phyloP scores from a whole-genome alignment of 805 yeast species.

The Candida hispaniensis region DNA sequence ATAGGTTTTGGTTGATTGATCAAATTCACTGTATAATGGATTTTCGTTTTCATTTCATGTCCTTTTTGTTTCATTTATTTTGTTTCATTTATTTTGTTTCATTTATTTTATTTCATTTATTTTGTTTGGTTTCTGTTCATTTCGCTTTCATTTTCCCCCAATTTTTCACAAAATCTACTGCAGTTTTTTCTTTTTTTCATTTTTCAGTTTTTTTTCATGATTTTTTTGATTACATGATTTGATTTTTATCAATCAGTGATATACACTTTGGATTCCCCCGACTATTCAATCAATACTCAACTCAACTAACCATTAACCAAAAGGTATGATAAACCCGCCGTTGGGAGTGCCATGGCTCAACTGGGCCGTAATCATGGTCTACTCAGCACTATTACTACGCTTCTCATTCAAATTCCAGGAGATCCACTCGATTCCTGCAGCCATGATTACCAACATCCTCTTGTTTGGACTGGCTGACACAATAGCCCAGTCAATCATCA shows the following conservation, averaged over 20 bases:
- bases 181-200: not conserved
- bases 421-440: constrained; percentile 12
- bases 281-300: not conserved
- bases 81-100: not conserved
- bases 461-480: constrained; percentile 87
- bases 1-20: too few species aligned
- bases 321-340: not conserved
- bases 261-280: not conserved
- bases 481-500: constrained; percentile 60
- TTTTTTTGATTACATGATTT: not conserved
- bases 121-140: not conserved
- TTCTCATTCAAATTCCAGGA: constrained; percentile 9
- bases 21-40: too few species aligned
- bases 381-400: constrained; percentile 7
- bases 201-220: not conserved
- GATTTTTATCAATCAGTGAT: not conserved
- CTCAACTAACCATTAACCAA: not conserved
- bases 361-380: constrained; percentile 2
- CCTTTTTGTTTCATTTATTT: not conserved
- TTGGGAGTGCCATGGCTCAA: not conserved
- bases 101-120: not conserved
- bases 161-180: not conserved
- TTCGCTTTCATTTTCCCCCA: not conserved
- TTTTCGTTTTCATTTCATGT: too few species aligned
- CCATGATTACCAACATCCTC: constrained; percentile 62